Conservation (phyloP, 768 basidiomycete genomes). For the Termitomyces sp. region DNA sequence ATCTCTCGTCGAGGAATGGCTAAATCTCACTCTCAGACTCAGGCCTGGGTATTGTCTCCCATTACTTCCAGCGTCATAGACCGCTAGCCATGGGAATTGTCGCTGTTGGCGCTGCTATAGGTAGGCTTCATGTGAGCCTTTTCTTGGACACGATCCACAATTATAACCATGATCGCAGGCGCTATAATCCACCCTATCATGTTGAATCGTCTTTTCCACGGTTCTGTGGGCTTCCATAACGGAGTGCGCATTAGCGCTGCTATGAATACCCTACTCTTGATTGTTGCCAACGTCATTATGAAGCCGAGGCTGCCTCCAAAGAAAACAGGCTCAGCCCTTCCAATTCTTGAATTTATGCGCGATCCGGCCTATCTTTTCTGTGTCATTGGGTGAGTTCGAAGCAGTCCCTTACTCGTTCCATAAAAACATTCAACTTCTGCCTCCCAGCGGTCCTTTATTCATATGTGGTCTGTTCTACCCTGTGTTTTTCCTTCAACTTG, state of each 20-base stretch:
- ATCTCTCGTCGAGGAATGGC: no score
- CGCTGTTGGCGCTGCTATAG: neutral
- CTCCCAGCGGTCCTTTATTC: conserved; percentile 18
- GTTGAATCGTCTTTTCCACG: conserved; percentile 42
- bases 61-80: conserved; percentile 39
- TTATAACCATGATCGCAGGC: conserved; percentile 23
- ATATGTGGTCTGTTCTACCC: conserved; percentile 36
- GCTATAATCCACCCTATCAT: conserved; percentile 53
- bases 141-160: neutral
- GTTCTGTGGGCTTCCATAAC: conserved; percentile 31
- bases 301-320: conserved; percentile 29
- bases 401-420: neutral
- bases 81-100: conserved; percentile 48
- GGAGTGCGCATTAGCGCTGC: conserved; percentile 33
- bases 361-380: conserved; percentile 24
- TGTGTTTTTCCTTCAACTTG: conserved; percentile 44
- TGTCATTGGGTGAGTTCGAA: conserved; percentile 12
- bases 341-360: conserved; percentile 21
- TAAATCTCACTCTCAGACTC: neutral
- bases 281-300: conserved; percentile 27
- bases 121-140: neutral
- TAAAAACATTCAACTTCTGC: neutral
- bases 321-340: conserved; percentile 16
- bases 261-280: conserved; percentile 26
- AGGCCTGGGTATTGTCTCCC: conserved; percentile 36